Evolutionary conservation across 2,329 filamentous ascomycete genomes (phyloP).

Genomic region (Cercospora beticola): DNA sequence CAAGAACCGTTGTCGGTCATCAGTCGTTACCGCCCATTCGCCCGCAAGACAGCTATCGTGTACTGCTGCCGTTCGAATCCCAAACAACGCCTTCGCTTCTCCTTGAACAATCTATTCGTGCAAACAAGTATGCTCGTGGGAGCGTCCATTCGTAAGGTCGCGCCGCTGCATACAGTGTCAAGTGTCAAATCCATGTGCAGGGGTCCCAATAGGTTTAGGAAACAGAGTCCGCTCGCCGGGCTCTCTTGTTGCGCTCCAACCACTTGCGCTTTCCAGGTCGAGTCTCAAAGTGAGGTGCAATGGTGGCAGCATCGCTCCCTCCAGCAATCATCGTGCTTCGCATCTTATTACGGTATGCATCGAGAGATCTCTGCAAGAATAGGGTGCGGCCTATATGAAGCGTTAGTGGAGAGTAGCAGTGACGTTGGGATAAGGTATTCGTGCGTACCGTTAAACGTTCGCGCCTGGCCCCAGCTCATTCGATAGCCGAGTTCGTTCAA

Average conservation of each 20-base stretch:
- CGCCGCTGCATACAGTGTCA: background rate
- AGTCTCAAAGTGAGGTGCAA: conserved; percentile 85
- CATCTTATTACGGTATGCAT: conserved; percentile 92
- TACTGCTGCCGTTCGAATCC: background rate
- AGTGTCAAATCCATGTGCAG: background rate
- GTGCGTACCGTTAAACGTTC: conserved; percentile 71
- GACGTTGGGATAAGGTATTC: conserved; percentile 15
- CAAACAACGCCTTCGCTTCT: conserved; percentile 7
- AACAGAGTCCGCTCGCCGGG: conserved; percentile 24
- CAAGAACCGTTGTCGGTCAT: background rate
- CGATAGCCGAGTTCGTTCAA: conserved; percentile 91
- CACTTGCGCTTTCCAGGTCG: conserved; percentile 74
- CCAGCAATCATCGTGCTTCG: conserved; percentile 75
- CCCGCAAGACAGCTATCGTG: background rate
- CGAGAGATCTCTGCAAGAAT: conserved; percentile 59
- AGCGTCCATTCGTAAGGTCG: background rate
- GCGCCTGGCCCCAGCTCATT: conserved; percentile 94
- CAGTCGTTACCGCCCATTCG: background rate
- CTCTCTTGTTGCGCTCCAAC: conserved; percentile 49
- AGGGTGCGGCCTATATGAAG: conserved; percentile 24
- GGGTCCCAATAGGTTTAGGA: background rate
- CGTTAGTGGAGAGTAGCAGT: conserved; percentile 14
- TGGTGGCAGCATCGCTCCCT: conserved; percentile 70
- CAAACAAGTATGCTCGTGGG: background rate
- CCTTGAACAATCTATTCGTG: background rate